Evolutionary conservation across 2,329 filamentous ascomycete species (phyloP).

Genomic region (Drechslera avenae): DNA sequence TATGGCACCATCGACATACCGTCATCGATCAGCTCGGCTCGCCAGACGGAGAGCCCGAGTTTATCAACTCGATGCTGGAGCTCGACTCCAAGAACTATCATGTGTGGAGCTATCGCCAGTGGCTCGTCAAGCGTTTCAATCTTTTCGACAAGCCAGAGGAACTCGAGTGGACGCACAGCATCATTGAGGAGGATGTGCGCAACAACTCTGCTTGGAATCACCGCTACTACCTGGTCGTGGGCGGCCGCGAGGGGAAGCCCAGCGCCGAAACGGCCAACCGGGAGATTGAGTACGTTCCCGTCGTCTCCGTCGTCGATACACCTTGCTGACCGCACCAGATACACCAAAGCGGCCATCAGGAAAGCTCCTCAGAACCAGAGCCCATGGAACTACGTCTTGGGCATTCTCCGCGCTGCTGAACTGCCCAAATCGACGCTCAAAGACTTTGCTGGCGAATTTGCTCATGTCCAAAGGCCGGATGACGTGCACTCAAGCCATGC

Average conservation of each 20-base stretch:
- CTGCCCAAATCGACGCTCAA: slow-evolving; percentile 57
- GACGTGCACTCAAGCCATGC: slow-evolving; percentile 65
- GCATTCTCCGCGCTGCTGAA: slow-evolving; percentile 71
- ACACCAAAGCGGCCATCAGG: slow-evolving; percentile 71
- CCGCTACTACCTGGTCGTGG: slow-evolving; percentile 91
- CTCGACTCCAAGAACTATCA: slow-evolving; percentile 97
- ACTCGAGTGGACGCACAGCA: slow-evolving; percentile 70
- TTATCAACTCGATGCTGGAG: slow-evolving; percentile 79
- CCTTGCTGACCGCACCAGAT: slow-evolving; percentile 41
- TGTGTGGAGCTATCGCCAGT: slow-evolving; percentile 93
- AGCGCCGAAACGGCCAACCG: slow-evolving; percentile 67
- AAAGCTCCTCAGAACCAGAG: slow-evolving; percentile 92
- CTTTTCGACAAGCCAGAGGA: slow-evolving; percentile 63
- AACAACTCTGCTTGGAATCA: slow-evolving; percentile 99
- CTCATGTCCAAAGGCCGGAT: slow-evolving; percentile 54
- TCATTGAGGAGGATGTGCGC: slow-evolving; percentile 80
- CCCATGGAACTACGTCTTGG: slow-evolving; percentile 89
- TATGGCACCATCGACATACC: slow-evolving; percentile 74
- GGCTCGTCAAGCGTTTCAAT: slow-evolving; percentile 69
- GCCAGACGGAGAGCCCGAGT: slow-evolving; percentile 70
- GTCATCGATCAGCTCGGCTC: slow-evolving; percentile 63
- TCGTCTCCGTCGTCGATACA: slow-evolving; percentile 1
- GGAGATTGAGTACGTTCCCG: slow-evolving; percentile 68
- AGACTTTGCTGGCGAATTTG: slow-evolving; percentile 61
- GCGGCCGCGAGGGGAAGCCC: slow-evolving; percentile 52